Evolutionary conservation across 495 filamentous ascomycete genomes (phyloP), one percentile per base, ranked within the genome.

Genomic region (Penicillium macrosclerotiorum): DNA sequence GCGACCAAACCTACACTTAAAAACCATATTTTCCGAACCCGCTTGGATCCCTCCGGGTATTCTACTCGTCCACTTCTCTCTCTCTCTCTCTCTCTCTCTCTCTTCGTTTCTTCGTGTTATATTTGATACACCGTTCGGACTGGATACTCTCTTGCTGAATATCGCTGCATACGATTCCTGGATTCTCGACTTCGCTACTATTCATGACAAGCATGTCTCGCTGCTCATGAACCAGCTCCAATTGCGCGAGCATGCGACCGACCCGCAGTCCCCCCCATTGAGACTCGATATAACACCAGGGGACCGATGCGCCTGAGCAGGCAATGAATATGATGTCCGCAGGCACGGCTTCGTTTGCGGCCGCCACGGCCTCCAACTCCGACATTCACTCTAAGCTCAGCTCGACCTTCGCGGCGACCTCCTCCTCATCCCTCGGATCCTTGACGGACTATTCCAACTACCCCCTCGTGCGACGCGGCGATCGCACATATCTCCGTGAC

Each of bases 401-500:
- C 45, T 72, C 67, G 24, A 65, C 55, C 34, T 57, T 65, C 47
- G 64, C 65, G 18, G 65, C 60, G 16, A 65, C 63, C 16, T 72
- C 68, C 37, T 65, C 64, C 43, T 70, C 69, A 24, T 68, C 68
- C 22, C 49, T 69, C 34, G 39, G 53, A 37, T 67, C 69, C 31
- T 45, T 69, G 30, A 67, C 65, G 14, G 72, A 72, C 60, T 73
- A 77, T 48, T 65, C 71, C 20, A 60, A 70, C 45, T 76, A 75
- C 44, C 84, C 88, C 3, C 88, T 91, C 62, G 73, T 84, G 42
- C 73, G 79, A 46, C 82, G 84, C 45, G 79, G 89, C 60, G 89
- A 89, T 37, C 83, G 90, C 27, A 85, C 83, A 27, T 96, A 89
- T 63, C 77, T 94, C 49, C 81, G 86, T 50, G 89, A 96, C 56